Evolutionary conservation across 768 basidiomycete genomes (phyloP).

Genomic region (Crucibulum laeve): DNA sequence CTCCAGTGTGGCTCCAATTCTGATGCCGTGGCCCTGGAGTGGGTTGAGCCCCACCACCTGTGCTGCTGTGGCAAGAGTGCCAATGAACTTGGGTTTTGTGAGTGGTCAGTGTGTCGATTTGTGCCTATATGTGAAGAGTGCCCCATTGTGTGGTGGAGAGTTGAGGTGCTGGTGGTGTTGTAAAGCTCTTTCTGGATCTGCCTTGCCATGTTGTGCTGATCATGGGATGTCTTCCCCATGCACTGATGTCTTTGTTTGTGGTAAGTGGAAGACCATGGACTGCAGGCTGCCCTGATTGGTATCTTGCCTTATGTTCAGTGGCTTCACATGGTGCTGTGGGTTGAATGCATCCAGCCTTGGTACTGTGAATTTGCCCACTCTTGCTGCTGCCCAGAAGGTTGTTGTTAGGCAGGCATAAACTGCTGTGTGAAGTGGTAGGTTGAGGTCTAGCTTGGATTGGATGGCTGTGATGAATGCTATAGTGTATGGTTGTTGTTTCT

Average conservation of each 20-base stretch:
- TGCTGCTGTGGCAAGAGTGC: slow-evolving; percentile 8
- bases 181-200: too few relatives aligned
- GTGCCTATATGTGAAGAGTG: too few relatives aligned
- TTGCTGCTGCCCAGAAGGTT: slow-evolving; percentile 27
- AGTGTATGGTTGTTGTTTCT: slow-evolving; percentile 25
- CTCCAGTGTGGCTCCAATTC: slow-evolving; percentile 26
- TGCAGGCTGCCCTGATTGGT: too few relatives aligned
- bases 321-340: slow-evolving; percentile 21
- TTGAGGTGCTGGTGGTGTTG: too few relatives aligned
- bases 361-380: slow-evolving; percentile 34
- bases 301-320: slow-evolving; percentile 8
- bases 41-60: slow-evolving; percentile 5
- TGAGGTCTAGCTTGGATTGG: slow-evolving; percentile 15
- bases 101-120: too few relatives aligned
- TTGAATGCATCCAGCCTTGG: slow-evolving; percentile 23
- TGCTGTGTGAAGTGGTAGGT: slow-evolving; percentile 25
- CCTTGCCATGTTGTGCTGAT: too few relatives aligned
- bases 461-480: slow-evolving; percentile 16
- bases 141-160: too few relatives aligned
- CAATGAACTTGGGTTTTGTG: slow-evolving; percentile 18
- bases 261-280: too few relatives aligned
- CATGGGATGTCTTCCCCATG: too few relatives aligned
- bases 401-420: slow-evolving; percentile 33
- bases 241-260: too few relatives aligned
- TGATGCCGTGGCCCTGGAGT: slow-evolving; percentile 23